Base-by-base conservation (phyloP, 1,284 basidiomycete species). In the Mycena citricolor region DNA sequence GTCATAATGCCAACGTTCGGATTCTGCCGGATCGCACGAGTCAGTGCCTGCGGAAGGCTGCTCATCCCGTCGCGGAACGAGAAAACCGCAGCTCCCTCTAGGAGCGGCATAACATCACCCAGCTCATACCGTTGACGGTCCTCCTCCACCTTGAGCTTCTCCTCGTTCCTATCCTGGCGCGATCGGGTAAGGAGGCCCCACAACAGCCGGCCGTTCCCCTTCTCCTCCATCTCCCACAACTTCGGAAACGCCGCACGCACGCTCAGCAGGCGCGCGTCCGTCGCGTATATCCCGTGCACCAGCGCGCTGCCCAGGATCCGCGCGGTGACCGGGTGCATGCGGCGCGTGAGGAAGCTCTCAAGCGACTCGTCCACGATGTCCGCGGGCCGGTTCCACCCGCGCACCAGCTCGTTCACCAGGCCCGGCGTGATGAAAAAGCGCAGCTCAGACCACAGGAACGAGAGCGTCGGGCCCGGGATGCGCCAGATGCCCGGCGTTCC, bases 221-320 rank as follows among this genome's bases (percentile, higher is more conserved):
- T 59, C 39, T 79, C 73, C 61, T 91, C 86, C 1, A 81, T 70
- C 20, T 83, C 77, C 74, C 79, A 87, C 14, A 97, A 57, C 4
- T 71, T 69, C 0, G 88, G 84, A 58, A 97, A 90, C 1, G 90
- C 77, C 4, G 90, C 77, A 2, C 84, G 76, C 1, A 92, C 71
- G 51, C 90, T 93, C 8, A 98, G 66, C 25, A 69, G 57, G 1
- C 86, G 68, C 3, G 91, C 80, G 57, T 95, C 92, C 0, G 90
- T 82, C 1, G 92, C 93, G 61, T 97, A 97, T 48, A 99, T 89
- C 0, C 94, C 95, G 57, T 97, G 94, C 1, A 94, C 79, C 51
- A 97, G 72, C 0, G 94, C 88, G 44, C 86, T 90, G 3, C 88
- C 84, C 38, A 97, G 76, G 4, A 77, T 77, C 8, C 81, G 75